Evolutionary conservation across 306 rosid species (phyloP).

Genomic region (Hippophae tibetana): DNA sequence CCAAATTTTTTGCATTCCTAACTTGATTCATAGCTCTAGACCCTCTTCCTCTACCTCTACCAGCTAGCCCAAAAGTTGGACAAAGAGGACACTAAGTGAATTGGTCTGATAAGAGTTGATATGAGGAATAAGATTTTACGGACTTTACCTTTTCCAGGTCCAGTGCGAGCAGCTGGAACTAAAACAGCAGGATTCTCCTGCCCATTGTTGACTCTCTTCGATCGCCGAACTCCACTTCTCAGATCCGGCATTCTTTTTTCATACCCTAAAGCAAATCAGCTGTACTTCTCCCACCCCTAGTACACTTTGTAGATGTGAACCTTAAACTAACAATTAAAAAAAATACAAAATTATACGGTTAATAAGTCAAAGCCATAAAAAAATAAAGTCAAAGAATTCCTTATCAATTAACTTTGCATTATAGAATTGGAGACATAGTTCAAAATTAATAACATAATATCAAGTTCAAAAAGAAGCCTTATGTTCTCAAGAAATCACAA

Average conservation of each 20-base stretch:
- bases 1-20: constrained; percentile 22
- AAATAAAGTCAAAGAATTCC: too few relatives aligned
- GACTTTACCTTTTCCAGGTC: constrained; percentile 26
- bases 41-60: constrained; percentile 32
- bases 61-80: constrained; percentile 16
- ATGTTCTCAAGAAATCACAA: too few relatives aligned
- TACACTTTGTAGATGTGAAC: constrained; percentile 6
- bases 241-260: constrained; percentile 35
- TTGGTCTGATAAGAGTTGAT: not conserved
- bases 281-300: constrained; percentile 17
- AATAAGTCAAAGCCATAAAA: not conserved
- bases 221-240: constrained; percentile 40
- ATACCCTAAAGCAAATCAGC: constrained; percentile 15
- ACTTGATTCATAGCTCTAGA: constrained; percentile 33
- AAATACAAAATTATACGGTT: not conserved
- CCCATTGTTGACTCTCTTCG: constrained; percentile 36
- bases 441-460: too few relatives aligned
- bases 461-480: too few relatives aligned
- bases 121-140: not conserved
- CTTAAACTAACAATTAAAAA: constrained; percentile 3
- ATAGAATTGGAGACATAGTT: too few relatives aligned
- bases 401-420: too few relatives aligned
- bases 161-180: constrained; percentile 30
- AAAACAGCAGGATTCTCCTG: constrained; percentile 26
- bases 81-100: constrained; percentile 2